These are phyloP conservation scores for Kwoniella pini DNA, from an alignment of 768 basidiomycete genomes.

Conservation along the genomic window DNA sequence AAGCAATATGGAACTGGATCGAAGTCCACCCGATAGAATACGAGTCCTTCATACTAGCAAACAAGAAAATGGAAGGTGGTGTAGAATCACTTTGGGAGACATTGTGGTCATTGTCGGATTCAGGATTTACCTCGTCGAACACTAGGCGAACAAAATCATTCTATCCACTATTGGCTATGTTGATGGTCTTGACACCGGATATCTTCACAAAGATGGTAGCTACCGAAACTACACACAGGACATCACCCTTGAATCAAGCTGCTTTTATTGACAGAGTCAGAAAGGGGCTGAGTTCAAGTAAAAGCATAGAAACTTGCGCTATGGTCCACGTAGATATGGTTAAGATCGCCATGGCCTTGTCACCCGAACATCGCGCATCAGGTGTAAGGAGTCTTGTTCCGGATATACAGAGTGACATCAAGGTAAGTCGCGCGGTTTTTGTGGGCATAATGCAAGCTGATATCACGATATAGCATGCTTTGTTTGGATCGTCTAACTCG, in stretches of 20 bases:
- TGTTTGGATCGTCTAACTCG: conserved; percentile 65
- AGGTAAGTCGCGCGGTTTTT: conserved; percentile 58
- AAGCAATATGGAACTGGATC: conserved; percentile 89
- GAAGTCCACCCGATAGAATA: conserved; percentile 75
- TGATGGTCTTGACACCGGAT: conserved; percentile 75
- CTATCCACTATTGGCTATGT: conserved; percentile 77
- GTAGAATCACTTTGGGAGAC: conserved; percentile 86
- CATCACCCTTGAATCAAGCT: conserved; percentile 40
- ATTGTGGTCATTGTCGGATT: conserved; percentile 60
- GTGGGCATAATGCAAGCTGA: conserved; percentile 33
- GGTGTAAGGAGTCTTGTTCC: conserved; percentile 67
- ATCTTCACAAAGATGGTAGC: conserved; percentile 61
- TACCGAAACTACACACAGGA: conserved; percentile 23
- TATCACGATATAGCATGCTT: conserved; percentile 21
- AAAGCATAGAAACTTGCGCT: conserved; percentile 67
- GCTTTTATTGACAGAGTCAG: conserved; percentile 49
- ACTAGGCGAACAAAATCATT: conserved; percentile 57
- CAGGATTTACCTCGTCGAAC: conserved; percentile 27
- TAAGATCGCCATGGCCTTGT: conserved; percentile 65
- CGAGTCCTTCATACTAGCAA: conserved; percentile 66
- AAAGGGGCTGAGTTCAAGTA: conserved; percentile 62
- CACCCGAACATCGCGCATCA: conserved; percentile 60
- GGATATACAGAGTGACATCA: conserved; percentile 78
- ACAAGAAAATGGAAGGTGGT: conserved; percentile 69
- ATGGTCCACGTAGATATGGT: conserved; percentile 77